phyloP scores from a whole-genome alignment of 306 rosid species.

The Hippophae tibetana region DNA sequence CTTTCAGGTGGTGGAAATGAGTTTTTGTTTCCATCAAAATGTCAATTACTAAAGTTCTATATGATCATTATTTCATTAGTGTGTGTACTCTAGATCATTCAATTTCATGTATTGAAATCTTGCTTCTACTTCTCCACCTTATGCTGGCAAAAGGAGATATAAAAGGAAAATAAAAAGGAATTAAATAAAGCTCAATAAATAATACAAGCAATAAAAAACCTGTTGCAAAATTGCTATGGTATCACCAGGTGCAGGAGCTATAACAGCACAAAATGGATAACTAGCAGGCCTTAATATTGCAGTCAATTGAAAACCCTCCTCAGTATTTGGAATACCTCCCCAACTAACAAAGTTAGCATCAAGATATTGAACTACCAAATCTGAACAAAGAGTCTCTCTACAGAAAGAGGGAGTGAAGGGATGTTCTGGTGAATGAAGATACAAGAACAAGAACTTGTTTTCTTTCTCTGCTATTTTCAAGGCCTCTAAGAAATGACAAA shows the following conservation, averaged over 20 bases:
- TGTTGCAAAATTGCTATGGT: slow-evolving; percentile 52
- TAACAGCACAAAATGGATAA: slow-evolving; percentile 61
- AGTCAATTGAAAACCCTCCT: slow-evolving; percentile 59
- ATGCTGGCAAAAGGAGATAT: no score
- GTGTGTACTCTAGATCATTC: no score
- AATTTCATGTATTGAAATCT: no score
- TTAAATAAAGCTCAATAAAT: no score
- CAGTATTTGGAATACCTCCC: slow-evolving; percentile 52
- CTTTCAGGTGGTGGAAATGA: no score
- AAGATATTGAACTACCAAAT: slow-evolving; percentile 55
- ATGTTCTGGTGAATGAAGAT: slow-evolving; percentile 67
- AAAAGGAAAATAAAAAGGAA: no score
- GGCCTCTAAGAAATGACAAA: slow-evolving; percentile 44
- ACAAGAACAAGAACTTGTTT: slow-evolving; percentile 62
- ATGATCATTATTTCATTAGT: no score
- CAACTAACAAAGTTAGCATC: slow-evolving; percentile 73
- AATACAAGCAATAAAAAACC: slow-evolving; percentile 29
- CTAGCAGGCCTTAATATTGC: slow-evolving; percentile 39
- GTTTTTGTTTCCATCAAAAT: no score
- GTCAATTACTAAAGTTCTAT: no score
- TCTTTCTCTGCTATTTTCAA: slow-evolving; percentile 56
- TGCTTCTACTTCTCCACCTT: no score
- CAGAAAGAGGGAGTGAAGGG: slow-evolving; percentile 56
- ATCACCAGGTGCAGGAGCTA: slow-evolving; percentile 40
- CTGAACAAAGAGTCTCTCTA: slow-evolving; percentile 51